Percentiles rank a stretch among this genome's conserved stretches.
These are phyloP conservation scores for Lentinus tigrinus DNA, from an alignment of 768 basidiomycete species.

Conservation along the genomic window DNA sequence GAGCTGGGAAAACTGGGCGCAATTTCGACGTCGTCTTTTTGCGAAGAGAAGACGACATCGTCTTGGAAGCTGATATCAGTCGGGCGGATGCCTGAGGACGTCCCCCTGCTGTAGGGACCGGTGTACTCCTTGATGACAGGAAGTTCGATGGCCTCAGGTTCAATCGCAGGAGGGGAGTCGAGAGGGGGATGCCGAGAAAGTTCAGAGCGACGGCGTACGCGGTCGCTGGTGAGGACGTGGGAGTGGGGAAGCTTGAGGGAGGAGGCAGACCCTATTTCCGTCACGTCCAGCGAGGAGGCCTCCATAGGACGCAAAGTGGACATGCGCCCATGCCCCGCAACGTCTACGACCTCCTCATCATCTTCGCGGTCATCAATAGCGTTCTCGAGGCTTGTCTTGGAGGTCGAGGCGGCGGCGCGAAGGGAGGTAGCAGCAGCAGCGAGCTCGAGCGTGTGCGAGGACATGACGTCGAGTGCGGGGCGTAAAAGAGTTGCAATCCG, in stretches of 20 bases:
- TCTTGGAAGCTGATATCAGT: constrained; percentile 2
- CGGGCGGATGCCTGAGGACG: background rate
- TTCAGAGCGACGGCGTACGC: constrained; percentile 21
- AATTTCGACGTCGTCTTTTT: constrained; percentile 16
- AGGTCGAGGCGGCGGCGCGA: background rate
- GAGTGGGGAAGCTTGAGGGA: constrained; percentile 19
- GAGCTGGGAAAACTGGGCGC: constrained; percentile 19
- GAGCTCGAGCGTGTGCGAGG: background rate
- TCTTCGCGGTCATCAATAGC: background rate
- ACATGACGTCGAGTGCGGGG: background rate
- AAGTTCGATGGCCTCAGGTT: constrained; percentile 22
- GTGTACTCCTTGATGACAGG: constrained; percentile 11
- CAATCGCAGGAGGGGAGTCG: constrained; percentile 4
- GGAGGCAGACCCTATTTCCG: constrained; percentile 10
- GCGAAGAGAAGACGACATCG: background rate
- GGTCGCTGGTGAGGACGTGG: constrained; percentile 13
- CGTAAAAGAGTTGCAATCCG: background rate
- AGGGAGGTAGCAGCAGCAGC: background rate
- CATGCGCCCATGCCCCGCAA: background rate
- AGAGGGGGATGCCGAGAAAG: constrained; percentile 10
- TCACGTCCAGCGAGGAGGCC: constrained; percentile 12
- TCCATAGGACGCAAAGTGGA: background rate
- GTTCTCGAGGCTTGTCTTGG: background rate
- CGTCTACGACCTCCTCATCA: constrained; percentile 1
- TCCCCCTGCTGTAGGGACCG: background rate